Conservation (phyloP, 192 early-diverging fungal species). For the Entomortierella beljakovae region DNA sequence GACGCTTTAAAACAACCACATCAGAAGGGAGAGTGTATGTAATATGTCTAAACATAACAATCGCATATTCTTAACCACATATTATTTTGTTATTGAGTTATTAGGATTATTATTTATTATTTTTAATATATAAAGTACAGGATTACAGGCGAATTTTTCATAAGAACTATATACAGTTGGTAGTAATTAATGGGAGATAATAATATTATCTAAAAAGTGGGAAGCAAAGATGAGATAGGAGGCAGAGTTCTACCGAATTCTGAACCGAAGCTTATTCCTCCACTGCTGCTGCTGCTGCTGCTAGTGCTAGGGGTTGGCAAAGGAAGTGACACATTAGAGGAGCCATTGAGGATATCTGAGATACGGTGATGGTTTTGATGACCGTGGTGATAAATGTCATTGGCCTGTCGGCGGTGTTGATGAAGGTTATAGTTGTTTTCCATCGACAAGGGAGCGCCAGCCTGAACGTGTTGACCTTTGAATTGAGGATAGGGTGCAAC, state of each 20-base stretch:
- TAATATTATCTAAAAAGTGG: slow-evolving; percentile 30
- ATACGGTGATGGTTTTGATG: slow-evolving; percentile 40
- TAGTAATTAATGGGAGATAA: neutral
- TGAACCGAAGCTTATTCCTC: slow-evolving; percentile 29
- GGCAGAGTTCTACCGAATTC: slow-evolving; percentile 48
- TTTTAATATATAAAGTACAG: too few relatives aligned
- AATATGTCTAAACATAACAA: too few relatives aligned
- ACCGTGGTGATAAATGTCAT: slow-evolving; percentile 9
- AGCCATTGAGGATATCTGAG: slow-evolving; percentile 51
- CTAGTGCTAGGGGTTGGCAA: slow-evolving; percentile 32
- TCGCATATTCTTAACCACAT: too few relatives aligned
- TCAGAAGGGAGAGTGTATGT: too few relatives aligned
- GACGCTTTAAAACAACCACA: too few relatives aligned
- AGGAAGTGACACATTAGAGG: slow-evolving; percentile 48
- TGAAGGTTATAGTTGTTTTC: slow-evolving; percentile 50
- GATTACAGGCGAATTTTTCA: too few relatives aligned
- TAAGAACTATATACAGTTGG: slow-evolving; percentile 24
- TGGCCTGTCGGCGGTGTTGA: slow-evolving; percentile 41
- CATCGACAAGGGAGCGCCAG: slow-evolving; percentile 37
- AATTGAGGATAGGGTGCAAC: slow-evolving; percentile 50
- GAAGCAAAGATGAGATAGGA: slow-evolving; percentile 50
- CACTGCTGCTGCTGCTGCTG: slow-evolving; percentile 2
- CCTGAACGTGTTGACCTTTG: slow-evolving; percentile 30
- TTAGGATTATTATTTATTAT: too few relatives aligned
- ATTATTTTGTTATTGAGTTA: too few relatives aligned